These are phyloP conservation scores for Epichloe uncinata DNA, from an alignment of 2,329 filamentous ascomycete species.

Conservation along the genomic window DNA sequence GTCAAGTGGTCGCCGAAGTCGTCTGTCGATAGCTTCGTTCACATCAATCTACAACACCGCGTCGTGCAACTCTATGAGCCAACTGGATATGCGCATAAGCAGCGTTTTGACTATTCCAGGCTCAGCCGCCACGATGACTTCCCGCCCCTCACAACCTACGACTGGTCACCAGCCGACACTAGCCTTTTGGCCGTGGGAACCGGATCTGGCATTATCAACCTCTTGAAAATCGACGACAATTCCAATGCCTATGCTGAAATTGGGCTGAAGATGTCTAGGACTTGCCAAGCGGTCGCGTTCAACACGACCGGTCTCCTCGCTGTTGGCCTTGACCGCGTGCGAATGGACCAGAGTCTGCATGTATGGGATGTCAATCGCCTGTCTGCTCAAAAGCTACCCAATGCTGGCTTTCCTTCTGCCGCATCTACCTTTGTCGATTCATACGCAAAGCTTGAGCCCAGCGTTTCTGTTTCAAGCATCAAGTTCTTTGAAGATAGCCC, in stretches of 20 bases:
- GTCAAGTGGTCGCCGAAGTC: slow-evolving; percentile 54
- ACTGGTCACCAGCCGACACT: slow-evolving; percentile 50
- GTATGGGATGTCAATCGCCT: slow-evolving; percentile 66
- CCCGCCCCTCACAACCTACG: slow-evolving; percentile 50
- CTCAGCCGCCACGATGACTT: slow-evolving; percentile 49
- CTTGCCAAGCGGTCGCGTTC: slow-evolving; percentile 72
- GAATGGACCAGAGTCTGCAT: slow-evolving; percentile 70
- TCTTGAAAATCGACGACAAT: slow-evolving; percentile 59
- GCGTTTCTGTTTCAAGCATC: slow-evolving; percentile 67
- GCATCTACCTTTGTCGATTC: slow-evolving; percentile 41
- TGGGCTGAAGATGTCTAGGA: slow-evolving; percentile 59
- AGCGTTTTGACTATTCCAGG: slow-evolving; percentile 43
- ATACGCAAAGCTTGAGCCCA: slow-evolving; percentile 45
- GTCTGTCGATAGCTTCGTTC: slow-evolving; percentile 45
- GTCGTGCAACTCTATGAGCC: slow-evolving; percentile 51
- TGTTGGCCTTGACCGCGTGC: slow-evolving; percentile 66
- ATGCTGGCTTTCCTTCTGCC: slow-evolving; percentile 36
- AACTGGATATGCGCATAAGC: slow-evolving; percentile 42
- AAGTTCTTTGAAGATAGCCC: slow-evolving; percentile 71
- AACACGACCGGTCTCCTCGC: slow-evolving; percentile 59
- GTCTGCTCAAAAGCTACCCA: slow-evolving; percentile 32
- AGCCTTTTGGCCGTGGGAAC: slow-evolving; percentile 65
- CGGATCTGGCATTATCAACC: slow-evolving; percentile 58
- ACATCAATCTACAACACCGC: slow-evolving; percentile 51
- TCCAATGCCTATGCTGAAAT: slow-evolving; percentile 53